phyloP scores from a whole-genome alignment of 2,329 filamentous ascomycete genomes.

The Fusarium sp. region DNA sequence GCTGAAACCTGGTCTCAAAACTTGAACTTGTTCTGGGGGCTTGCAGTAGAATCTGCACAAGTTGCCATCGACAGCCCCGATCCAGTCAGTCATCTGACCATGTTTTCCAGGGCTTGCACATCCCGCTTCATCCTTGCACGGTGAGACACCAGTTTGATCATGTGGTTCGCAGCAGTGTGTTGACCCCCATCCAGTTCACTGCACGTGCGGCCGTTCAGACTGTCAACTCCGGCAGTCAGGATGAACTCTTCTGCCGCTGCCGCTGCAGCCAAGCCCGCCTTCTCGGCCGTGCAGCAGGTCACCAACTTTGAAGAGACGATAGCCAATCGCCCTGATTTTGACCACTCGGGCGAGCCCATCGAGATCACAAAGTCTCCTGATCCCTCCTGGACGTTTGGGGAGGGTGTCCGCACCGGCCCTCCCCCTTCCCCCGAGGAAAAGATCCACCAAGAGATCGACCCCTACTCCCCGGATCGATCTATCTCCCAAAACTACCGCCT shows the following conservation, averaged over 20 bases:
- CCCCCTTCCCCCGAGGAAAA: constrained; percentile 36
- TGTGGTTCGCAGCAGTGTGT: not conserved
- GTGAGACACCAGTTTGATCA: not conserved
- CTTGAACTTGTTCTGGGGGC: not conserved
- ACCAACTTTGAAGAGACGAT: constrained; percentile 37
- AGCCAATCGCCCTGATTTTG: constrained; percentile 39
- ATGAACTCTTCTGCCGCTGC: constrained; percentile 24
- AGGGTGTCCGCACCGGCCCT: constrained; percentile 41
- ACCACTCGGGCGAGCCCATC: constrained; percentile 34
- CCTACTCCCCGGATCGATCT: constrained; percentile 75
- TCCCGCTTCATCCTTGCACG: not conserved
- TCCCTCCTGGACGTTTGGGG: constrained; percentile 62
- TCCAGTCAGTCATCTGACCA: not conserved
- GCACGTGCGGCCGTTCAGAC: not conserved
- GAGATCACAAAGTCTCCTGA: constrained; percentile 47
- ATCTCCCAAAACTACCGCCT: constrained; percentile 85
- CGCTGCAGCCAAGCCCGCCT: constrained; percentile 25
- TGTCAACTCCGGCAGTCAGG: not conserved
- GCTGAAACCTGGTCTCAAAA: not conserved
- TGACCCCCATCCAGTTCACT: not conserved
- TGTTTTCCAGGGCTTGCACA: not conserved
- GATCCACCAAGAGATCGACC: constrained; percentile 79
- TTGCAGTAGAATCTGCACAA: not conserved
- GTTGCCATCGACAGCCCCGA: not conserved
- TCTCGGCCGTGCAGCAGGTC: constrained; percentile 38